These are phyloP conservation scores for Starmerella tilneyi DNA, from an alignment of 805 yeast species.

Conservation along the genomic window DNA sequence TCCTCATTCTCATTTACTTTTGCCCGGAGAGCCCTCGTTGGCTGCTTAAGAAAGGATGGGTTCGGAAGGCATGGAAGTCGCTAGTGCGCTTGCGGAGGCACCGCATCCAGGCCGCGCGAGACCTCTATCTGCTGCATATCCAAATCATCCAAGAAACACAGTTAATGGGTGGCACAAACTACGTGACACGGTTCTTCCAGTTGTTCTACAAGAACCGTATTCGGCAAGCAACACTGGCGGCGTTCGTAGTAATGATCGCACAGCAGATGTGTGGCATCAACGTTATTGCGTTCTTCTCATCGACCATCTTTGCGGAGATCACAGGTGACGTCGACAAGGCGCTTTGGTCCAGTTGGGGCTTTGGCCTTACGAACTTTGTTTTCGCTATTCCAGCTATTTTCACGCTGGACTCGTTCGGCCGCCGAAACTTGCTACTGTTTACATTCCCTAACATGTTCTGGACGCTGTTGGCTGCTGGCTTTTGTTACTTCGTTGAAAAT, in stretches of 20 bases:
- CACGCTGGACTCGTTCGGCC: slow-evolving; percentile 68
- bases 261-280: slow-evolving; percentile 88
- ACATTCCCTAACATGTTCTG: slow-evolving; percentile 54
- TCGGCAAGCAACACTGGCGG: slow-evolving; percentile 70
- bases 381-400: slow-evolving; percentile 77
- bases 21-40: slow-evolving; percentile 42
- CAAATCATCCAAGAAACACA: slow-evolving; percentile 37
- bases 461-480: slow-evolving; percentile 42
- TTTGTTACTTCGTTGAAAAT: slow-evolving; percentile 59
- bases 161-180: slow-evolving; percentile 39
- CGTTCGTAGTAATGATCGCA: slow-evolving; percentile 78
- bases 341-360: slow-evolving; percentile 74
- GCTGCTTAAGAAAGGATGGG: slow-evolving; percentile 46
- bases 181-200: slow-evolving; percentile 19
- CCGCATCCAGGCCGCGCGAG: slow-evolving; percentile 52
- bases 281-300: slow-evolving; percentile 76
- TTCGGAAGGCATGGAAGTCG: slow-evolving; percentile 42
- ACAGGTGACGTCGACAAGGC: slow-evolving; percentile 32
- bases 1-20: not conserved
- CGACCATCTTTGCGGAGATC: slow-evolving; percentile 53
- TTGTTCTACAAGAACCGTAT: slow-evolving; percentile 40
- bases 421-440: slow-evolving; percentile 47
- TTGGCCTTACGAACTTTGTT: slow-evolving; percentile 67
- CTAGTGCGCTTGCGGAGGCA: slow-evolving; percentile 39
- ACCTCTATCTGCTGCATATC: slow-evolving; percentile 50